A percentile compares a stretch with the other conserved stretches of the same genome.
Conservation (phyloP, 352 stramenopile genomes). For the Phytophthora litchii region DNA sequence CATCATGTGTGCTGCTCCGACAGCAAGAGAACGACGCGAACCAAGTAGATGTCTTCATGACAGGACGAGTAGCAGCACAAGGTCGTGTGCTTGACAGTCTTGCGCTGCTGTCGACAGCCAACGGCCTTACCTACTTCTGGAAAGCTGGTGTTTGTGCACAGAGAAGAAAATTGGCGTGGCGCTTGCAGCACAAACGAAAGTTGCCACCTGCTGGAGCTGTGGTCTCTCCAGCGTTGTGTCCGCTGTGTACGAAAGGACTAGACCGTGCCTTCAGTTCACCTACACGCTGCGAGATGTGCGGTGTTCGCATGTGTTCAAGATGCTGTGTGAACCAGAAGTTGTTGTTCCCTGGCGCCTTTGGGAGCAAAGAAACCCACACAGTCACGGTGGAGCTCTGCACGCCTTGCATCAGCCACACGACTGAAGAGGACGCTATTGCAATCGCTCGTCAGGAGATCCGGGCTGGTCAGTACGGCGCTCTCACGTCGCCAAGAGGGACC, state of each 20-base stretch:
- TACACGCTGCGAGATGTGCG: slow-evolving; percentile 38
- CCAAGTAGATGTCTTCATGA: slow-evolving; percentile 55
- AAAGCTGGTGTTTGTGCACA: slow-evolving; percentile 38
- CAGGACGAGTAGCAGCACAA: slow-evolving; percentile 45
- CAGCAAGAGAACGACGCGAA: slow-evolving; percentile 19
- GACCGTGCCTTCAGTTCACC: slow-evolving; percentile 28
- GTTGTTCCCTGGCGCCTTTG: slow-evolving; percentile 25
- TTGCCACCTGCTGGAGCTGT: slow-evolving; percentile 1
- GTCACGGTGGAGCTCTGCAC: slow-evolving; percentile 31
- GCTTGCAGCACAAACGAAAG: slow-evolving; percentile 41
- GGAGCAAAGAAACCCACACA: slow-evolving; percentile 28
- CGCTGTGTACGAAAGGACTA: slow-evolving; percentile 21
- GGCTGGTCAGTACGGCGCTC: slow-evolving; percentile 35
- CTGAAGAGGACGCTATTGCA: slow-evolving; percentile 23
- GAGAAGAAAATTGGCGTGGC: slow-evolving; percentile 38
- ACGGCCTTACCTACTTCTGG: slow-evolving; percentile 43
- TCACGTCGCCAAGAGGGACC: slow-evolving; percentile 24
- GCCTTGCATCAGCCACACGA: slow-evolving; percentile 30
- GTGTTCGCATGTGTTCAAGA: slow-evolving; percentile 32
- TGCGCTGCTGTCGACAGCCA: slow-evolving; percentile 39
- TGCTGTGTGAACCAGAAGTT: slow-evolving; percentile 36
- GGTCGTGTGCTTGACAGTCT: slow-evolving; percentile 50
- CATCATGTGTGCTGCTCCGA: slow-evolving; percentile 47
- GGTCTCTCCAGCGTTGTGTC: slow-evolving; percentile 14
- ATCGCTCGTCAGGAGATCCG: slow-evolving; percentile 42